phyloP scores from a whole-genome alignment of 2,329 filamentous ascomycete genomes.

The Sporothrix pseudoabietina region DNA sequence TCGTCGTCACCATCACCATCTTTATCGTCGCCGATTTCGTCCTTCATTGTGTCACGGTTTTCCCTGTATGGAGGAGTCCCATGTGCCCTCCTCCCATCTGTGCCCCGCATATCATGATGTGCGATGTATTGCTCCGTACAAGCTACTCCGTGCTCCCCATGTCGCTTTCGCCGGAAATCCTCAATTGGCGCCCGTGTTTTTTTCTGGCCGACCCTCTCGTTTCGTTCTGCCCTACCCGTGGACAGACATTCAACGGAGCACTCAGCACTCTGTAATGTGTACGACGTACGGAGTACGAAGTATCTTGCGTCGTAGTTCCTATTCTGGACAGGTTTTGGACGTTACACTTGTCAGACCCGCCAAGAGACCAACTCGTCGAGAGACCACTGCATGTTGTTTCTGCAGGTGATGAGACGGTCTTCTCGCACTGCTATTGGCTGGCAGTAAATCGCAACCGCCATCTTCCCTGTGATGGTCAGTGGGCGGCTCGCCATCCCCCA shows the following conservation, averaged over 20 bases:
- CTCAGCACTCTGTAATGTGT: no score
- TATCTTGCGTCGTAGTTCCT: no score
- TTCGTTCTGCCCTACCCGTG: background rate
- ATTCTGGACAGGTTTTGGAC: background rate
- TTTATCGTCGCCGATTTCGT: background rate
- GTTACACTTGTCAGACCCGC: background rate
- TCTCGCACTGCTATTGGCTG: slow-evolving; percentile 26
- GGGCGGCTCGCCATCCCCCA: slow-evolving; percentile 27
- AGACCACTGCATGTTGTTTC: background rate
- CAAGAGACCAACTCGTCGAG: background rate
- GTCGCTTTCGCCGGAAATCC: no score
- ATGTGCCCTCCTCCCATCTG: no score
- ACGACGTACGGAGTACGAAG: background rate
- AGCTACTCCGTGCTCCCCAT: no score
- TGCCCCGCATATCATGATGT: no score
- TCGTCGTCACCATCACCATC: background rate
- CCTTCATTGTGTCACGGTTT: background rate
- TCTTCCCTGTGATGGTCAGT: slow-evolving; percentile 26
- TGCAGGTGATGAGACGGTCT: slow-evolving; percentile 24
- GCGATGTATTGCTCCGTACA: no score
- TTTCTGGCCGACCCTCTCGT: background rate
- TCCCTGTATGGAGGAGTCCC: no score
- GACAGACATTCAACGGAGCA: background rate
- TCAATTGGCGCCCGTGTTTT: background rate
- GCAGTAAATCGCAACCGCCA: background rate